Evolutionary conservation across 1,139 yeast species (phyloP).

Genomic region (Tardiomyces digboiensis): DNA sequence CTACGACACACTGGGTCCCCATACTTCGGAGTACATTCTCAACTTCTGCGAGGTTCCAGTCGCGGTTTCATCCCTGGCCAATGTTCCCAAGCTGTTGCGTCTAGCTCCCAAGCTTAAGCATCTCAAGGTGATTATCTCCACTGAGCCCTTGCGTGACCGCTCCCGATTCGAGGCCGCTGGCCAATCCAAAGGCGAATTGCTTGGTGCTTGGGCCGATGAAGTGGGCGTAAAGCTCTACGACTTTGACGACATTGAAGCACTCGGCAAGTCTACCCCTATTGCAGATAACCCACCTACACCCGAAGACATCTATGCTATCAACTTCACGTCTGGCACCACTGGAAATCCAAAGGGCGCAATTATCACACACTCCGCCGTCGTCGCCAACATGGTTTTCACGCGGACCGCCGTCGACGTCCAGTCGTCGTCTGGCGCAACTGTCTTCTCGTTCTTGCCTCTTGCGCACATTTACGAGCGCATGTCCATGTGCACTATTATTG

Average conservation of each 20-base stretch:
- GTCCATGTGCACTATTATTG: conserved; percentile 13
- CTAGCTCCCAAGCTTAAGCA: conserved; percentile 29
- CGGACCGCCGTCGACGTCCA: conserved; percentile 23
- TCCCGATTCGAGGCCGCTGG: conserved; percentile 10
- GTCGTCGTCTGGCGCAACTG: conserved; percentile 6
- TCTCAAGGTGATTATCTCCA: conserved; percentile 38
- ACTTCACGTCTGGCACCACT: conserved; percentile 74
- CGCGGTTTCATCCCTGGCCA: conserved; percentile 40
- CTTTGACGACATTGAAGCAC: conserved; percentile 40
- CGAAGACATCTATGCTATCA: conserved; percentile 50
- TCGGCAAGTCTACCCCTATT: conserved; percentile 43
- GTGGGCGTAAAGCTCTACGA: conserved; percentile 34
- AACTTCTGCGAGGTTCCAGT: conserved; percentile 48
- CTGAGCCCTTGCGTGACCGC: conserved; percentile 36
- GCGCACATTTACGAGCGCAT: conserved; percentile 61
- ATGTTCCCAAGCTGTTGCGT: conserved; percentile 34
- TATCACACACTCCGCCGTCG: conserved; percentile 45
- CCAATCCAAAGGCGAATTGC: conserved; percentile 20
- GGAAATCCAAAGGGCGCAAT: conserved; percentile 73
- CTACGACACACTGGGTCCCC: conserved; percentile 56
- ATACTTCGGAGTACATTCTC: conserved; percentile 48
- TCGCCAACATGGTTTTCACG: conserved; percentile 32
- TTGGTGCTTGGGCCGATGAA: conserved; percentile 26
- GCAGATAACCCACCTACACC: conserved; percentile 42
- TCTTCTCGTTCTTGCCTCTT: conserved; percentile 45